These are phyloP conservation scores for Bretziella fagacearum DNA, from an alignment of 2,329 filamentous ascomycete species.

Conservation along the genomic window DNA sequence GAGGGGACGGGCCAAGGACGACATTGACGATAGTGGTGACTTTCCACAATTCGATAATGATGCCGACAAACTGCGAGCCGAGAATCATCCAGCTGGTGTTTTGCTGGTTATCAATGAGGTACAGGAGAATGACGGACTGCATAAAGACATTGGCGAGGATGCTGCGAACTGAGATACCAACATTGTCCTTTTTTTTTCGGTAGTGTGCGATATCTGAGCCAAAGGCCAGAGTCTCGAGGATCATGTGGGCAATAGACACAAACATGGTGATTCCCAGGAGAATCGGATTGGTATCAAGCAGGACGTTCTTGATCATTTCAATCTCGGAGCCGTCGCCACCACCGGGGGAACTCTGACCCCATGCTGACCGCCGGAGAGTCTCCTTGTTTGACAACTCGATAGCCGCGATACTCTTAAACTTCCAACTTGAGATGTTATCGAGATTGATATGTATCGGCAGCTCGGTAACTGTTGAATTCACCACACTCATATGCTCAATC, in stretches of 20 bases:
- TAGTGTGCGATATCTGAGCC: constrained; percentile 96
- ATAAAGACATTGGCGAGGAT: constrained; percentile 97
- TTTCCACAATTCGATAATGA: constrained; percentile 64
- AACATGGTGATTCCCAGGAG: constrained; percentile 70
- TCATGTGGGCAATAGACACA: constrained; percentile 77
- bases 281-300: constrained; percentile 86
- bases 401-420: constrained; percentile 69
- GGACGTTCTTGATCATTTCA: constrained; percentile 91
- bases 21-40: constrained; percentile 91
- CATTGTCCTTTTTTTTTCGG: constrained; percentile 98
- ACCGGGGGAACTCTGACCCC: constrained; percentile 51
- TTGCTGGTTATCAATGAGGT: constrained; percentile 91
- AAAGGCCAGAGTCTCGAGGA: constrained; percentile 92
- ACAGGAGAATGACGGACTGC: constrained; percentile 90
- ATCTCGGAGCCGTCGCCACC: constrained; percentile 85
- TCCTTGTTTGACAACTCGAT: constrained; percentile 81
- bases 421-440: constrained; percentile 70
- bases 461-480: constrained; percentile 76
- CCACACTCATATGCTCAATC: constrained; percentile 70
- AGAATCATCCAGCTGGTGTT: constrained; percentile 99
- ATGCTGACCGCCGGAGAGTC: constrained; percentile 59
- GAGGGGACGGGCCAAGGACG: constrained; percentile 50
- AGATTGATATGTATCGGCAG: constrained; percentile 72
- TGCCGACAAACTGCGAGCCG: constrained; percentile 74
- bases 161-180: constrained; percentile 87